These are phyloP conservation scores for Artomyces pyxidatus DNA, from an alignment of 768 basidiomycete genomes.

Conservation along the genomic window DNA sequence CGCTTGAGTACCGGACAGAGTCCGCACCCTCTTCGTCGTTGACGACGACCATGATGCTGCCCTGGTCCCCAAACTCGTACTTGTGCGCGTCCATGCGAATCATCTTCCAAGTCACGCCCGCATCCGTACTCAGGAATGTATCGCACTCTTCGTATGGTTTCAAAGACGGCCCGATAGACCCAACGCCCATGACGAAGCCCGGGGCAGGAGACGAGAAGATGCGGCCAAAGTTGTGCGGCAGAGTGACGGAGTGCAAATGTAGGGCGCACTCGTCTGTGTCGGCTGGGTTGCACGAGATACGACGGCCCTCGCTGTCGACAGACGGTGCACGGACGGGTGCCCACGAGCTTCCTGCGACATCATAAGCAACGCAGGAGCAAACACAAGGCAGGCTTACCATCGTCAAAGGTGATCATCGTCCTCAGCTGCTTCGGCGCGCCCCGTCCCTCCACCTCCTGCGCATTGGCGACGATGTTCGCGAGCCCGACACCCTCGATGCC, in stretches of 20 bases:
- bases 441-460: constrained; percentile 72
- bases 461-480: constrained; percentile 80
- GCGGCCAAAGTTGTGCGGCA: constrained; percentile 88
- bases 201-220: constrained; percentile 94
- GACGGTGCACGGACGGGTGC: constrained; percentile 48
- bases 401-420: constrained; percentile 84
- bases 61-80: constrained; percentile 94
- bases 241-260: constrained; percentile 89
- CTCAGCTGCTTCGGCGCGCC: constrained; percentile 63
- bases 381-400: constrained; percentile 59
- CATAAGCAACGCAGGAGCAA: no score
- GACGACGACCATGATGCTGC: constrained; percentile 68
- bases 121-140: constrained; percentile 89
- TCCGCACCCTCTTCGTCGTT: constrained; percentile 80
- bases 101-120: constrained; percentile 83
- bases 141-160: constrained; percentile 78
- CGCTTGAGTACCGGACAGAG: constrained; percentile 66
- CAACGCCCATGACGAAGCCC: constrained; percentile 95
- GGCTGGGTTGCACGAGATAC: constrained; percentile 52
- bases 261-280: constrained; percentile 64
- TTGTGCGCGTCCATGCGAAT: constrained; percentile 69
- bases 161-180: constrained; percentile 67
- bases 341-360: constrained; percentile 60
- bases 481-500: constrained; percentile 88
- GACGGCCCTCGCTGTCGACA: constrained; percentile 49